Evolutionary conservation across 2,329 filamentous ascomycete genomes (phyloP), one percentile per base, ranked within the genome.

Genomic region (Phaeophleospora eucalypticola): DNA sequence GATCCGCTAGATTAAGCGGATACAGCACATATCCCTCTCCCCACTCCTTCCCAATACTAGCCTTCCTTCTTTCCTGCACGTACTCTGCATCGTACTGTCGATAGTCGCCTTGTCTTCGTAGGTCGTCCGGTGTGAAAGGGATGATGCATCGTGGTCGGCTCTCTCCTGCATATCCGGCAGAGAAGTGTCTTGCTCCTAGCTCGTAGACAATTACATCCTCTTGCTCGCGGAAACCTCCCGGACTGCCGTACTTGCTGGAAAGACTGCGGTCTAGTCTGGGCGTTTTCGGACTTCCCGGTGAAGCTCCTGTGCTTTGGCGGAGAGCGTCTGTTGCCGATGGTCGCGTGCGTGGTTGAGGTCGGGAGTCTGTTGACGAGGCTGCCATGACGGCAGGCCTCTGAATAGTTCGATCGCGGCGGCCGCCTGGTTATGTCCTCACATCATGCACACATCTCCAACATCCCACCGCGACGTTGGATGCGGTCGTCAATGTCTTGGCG

Each of bases 171-270:
- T 96, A 93, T 0, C 93, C 93, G 8, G 86, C 84, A 36, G 86
- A 82, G 19, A 97, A 67, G 67, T 82, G 85, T 17, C 91, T 81
- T 8, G 87, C 80, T 1, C 89, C 90, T 29, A 97, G 66, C 65
- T 97, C 89, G 42, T 96, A 74, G 35, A 98, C 78, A 4, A 95
- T 69, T 4, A 84, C 75, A 57, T 96, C 93, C 61, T 98, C 93
- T 59, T 95, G 89, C 47, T 81, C 76, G 16, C 81, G 79, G 52
- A 78, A 81, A 24, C 72, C 72, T 37, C 76, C 72, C 2, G 80
- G 78, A 4, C 81, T 83, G 21, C 77, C 78, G 54, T 76, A 80
- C 42, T 76, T 72, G 16, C 76, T 75, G 55, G 60, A 84, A 72
- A 60, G 83, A 75, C 57, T 86, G 66, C 60, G 81, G 68, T 49